phyloP scores from a whole-genome alignment of 257 asterid species.

The Nicotiana otophora region DNA sequence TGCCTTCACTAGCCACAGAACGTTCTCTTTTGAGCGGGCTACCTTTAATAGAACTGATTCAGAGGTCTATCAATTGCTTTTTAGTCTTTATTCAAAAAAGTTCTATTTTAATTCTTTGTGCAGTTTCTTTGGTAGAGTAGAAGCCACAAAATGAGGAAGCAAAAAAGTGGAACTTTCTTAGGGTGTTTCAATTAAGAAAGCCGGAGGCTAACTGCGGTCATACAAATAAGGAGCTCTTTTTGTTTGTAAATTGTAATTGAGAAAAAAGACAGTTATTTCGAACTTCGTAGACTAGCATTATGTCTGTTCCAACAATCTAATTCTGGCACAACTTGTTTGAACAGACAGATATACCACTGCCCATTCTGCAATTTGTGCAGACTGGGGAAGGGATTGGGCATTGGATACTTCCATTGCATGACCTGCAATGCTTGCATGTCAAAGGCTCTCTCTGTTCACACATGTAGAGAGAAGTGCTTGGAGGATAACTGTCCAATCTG shows the following conservation, averaged over 20 bases:
- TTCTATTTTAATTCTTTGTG: not conserved
- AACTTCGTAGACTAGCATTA: not conserved
- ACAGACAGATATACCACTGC: constrained; percentile 87
- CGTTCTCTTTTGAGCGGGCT: not conserved
- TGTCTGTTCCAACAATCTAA: not conserved
- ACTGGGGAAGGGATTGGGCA: constrained; percentile 78
- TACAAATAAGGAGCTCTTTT: not conserved
- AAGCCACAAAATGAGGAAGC: not conserved
- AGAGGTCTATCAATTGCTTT: not conserved
- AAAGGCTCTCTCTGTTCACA: constrained; percentile 54
- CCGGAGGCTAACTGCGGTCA: not conserved
- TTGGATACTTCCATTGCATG: constrained; percentile 86
- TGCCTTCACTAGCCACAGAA: not conserved
- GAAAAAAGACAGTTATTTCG: not conserved
- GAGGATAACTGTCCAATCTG: constrained; percentile 92
- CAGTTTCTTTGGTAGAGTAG: not conserved
- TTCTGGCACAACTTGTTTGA: constrained; percentile 8
- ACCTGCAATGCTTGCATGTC: constrained; percentile 93
- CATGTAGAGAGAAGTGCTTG: constrained; percentile 73
- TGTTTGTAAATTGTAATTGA: not conserved
- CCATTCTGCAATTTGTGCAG: constrained; percentile 95
- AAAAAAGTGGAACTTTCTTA: not conserved
- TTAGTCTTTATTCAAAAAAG: not conserved
- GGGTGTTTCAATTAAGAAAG: not conserved
- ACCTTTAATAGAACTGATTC: not conserved